Evolutionary conservation across 1,139 yeast genomes (phyloP).

Genomic region (Protomyces arabidopsidicola): DNA sequence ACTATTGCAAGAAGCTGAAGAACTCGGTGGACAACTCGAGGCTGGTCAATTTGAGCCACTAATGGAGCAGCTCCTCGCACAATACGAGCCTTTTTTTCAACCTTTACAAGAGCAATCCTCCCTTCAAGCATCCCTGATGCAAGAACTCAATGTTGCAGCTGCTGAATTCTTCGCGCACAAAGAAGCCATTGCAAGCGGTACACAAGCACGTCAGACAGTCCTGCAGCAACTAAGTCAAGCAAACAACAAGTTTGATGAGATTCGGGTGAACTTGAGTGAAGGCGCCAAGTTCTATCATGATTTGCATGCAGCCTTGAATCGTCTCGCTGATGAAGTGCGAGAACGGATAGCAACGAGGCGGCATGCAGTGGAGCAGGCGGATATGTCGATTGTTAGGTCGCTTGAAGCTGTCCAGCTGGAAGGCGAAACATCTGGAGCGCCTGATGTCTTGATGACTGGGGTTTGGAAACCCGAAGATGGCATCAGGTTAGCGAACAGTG

Average conservation of each 20-base stretch:
- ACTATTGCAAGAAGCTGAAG: neutral
- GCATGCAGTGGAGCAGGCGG: neutral
- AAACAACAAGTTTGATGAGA: slow-evolving; percentile 52
- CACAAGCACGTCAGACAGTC: slow-evolving; percentile 46
- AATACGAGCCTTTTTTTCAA: neutral
- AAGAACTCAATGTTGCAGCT: neutral
- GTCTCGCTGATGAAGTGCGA: slow-evolving; percentile 51
- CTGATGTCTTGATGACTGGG: neutral
- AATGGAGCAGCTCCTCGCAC: neutral
- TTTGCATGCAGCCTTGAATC: slow-evolving; percentile 50
- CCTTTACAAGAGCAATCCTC: neutral
- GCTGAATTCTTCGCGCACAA: neutral
- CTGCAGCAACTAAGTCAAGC: slow-evolving; percentile 55
- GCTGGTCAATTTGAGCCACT: slow-evolving; percentile 14
- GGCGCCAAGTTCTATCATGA: slow-evolving; percentile 69
- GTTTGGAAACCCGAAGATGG: slow-evolving; percentile 20
- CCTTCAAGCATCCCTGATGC: neutral
- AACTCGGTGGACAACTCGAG: neutral
- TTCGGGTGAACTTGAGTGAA: slow-evolving; percentile 58
- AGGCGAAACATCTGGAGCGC: neutral
- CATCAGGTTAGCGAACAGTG: neutral
- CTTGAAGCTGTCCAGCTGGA: neutral
- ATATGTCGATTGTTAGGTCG: neutral
- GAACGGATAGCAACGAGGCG: slow-evolving; percentile 50
- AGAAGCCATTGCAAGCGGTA: neutral